phyloP scores from a whole-genome alignment of 2,329 filamentous ascomycete species.

The Trichoderma sp. region DNA sequence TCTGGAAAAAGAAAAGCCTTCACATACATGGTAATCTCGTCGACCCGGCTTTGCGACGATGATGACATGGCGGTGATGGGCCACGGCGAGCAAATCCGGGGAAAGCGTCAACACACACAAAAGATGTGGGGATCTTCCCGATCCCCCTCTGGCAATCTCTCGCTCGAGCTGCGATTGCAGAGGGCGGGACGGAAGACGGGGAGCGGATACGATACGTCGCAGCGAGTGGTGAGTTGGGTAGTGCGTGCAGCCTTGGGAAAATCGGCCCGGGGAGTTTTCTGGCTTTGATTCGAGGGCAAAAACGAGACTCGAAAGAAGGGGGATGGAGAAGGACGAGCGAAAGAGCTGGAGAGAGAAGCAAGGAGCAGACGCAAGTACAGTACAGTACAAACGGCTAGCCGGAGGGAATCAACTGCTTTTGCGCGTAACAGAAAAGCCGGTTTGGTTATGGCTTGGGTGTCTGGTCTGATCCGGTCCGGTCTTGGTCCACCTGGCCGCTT shows the following conservation, averaged over 20 bases:
- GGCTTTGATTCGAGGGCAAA: background rate
- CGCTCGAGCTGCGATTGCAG: conserved; percentile 13
- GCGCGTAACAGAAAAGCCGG: background rate
- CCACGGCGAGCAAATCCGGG: conserved; percentile 21
- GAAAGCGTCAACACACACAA: conserved; percentile 19
- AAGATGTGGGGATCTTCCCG: conserved; percentile 22
- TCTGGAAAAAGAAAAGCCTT: background rate
- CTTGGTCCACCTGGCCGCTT: conserved; percentile 2
- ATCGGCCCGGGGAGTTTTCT: background rate
- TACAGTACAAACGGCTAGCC: background rate
- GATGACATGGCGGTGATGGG: conserved; percentile 24
- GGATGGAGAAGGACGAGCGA: background rate
- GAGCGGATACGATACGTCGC: conserved; percentile 17
- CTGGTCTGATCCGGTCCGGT: background rate
- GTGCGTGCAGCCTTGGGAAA: background rate
- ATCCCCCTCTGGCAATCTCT: conserved; percentile 20
- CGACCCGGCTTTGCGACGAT: conserved; percentile 29
- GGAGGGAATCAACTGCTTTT: background rate
- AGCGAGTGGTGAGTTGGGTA: background rate
- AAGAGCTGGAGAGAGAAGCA: background rate
- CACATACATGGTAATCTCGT: conserved; percentile 33
- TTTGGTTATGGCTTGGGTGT: background rate
- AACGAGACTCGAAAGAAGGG: background rate
- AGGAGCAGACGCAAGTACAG: background rate
- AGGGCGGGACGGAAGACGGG: background rate